These are phyloP conservation scores for Trypanosoma rangeli DNA, from an alignment of 208 protist species.

Conservation along the genomic window DNA sequence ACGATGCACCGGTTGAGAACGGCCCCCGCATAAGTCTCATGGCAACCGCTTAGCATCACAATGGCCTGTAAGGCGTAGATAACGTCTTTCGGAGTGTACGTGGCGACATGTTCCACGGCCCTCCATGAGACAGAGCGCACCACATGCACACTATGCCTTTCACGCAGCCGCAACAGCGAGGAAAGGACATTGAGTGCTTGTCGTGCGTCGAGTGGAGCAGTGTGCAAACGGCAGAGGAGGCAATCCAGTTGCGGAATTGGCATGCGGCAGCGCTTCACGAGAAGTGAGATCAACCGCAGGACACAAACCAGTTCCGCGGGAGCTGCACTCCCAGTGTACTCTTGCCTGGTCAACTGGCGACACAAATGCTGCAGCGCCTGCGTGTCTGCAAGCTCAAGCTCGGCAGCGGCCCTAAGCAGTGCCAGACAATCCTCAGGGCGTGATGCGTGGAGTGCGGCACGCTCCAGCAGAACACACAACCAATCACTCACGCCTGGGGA, in stretches of 20 bases:
- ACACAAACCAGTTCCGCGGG: conserved; percentile 38
- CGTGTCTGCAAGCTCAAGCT: conserved; percentile 55
- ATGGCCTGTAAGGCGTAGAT: conserved; percentile 71
- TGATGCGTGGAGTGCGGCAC: conserved; percentile 18
- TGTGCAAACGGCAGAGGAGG: conserved; percentile 43
- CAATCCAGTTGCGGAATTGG: conserved; percentile 48
- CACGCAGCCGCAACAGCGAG: conserved; percentile 56
- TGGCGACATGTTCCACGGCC: conserved; percentile 33
- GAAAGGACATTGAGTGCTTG: conserved; percentile 68
- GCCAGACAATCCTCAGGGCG: conserved; percentile 9
- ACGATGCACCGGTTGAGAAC: conserved; percentile 49
- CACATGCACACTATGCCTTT: conserved; percentile 39
- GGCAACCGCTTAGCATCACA: conserved; percentile 46
- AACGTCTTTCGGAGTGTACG: conserved; percentile 71
- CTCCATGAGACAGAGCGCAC: conserved; percentile 45
- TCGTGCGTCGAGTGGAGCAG: conserved; percentile 35
- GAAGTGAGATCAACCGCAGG: conserved; percentile 55
- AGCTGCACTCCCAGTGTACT: conserved; percentile 27
- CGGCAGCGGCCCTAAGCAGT: conserved; percentile 51
- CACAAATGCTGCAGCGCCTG: conserved; percentile 45
- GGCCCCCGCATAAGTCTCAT: conserved; percentile 49
- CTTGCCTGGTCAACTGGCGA: conserved; percentile 28
- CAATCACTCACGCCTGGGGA: conserved; percentile 50
- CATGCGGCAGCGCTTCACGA: conserved; percentile 70
- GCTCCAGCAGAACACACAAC: conserved; percentile 60